These are phyloP conservation scores for Venturia effusa DNA, from an alignment of 2,329 filamentous ascomycete genomes.

Conservation along the genomic window DNA sequence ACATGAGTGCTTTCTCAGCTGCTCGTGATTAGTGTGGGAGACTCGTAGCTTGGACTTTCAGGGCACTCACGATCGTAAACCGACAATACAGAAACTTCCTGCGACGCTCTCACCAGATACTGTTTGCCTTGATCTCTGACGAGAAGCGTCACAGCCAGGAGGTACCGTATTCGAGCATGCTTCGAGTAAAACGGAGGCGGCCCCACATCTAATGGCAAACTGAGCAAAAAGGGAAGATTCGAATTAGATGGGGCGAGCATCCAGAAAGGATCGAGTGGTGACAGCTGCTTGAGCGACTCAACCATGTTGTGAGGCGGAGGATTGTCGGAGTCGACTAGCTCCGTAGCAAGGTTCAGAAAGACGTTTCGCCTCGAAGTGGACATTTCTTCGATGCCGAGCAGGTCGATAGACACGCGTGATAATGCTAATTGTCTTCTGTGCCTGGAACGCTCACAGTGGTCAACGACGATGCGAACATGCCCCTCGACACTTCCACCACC, in stretches of 20 bases:
- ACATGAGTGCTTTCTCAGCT: conserved; percentile 44
- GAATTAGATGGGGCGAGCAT: conserved; percentile 36
- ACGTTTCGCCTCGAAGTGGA: conserved; percentile 33
- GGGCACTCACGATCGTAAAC: conserved; percentile 40
- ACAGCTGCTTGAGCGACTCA: conserved; percentile 29
- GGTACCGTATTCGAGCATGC: conserved; percentile 40
- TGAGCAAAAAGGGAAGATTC: conserved; percentile 40
- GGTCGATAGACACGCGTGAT: conserved; percentile 38
- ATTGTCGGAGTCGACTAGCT: conserved; percentile 39
- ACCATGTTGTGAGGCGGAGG: conserved; percentile 41
- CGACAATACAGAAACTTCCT: conserved; percentile 39
- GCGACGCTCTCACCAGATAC: conserved; percentile 39
- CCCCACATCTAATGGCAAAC: conserved; percentile 42
- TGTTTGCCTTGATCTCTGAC: conserved; percentile 37
- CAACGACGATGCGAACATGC: conserved; percentile 35
- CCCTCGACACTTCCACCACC: conserved; percentile 45
- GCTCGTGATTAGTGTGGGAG: conserved; percentile 12
- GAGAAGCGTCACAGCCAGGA: conserved; percentile 36
- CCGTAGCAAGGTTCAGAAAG: conserved; percentile 41
- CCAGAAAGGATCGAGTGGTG: conserved; percentile 34
- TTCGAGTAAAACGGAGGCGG: conserved; percentile 44
- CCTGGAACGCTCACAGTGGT: conserved; percentile 34
- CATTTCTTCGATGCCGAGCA: conserved; percentile 43
- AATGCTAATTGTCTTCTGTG: conserved; percentile 36
- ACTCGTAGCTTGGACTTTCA: neutral